Evolutionary conservation across 1,284 basidiomycete genomes (phyloP).

Genomic region (Rugosomyces carneus): DNA sequence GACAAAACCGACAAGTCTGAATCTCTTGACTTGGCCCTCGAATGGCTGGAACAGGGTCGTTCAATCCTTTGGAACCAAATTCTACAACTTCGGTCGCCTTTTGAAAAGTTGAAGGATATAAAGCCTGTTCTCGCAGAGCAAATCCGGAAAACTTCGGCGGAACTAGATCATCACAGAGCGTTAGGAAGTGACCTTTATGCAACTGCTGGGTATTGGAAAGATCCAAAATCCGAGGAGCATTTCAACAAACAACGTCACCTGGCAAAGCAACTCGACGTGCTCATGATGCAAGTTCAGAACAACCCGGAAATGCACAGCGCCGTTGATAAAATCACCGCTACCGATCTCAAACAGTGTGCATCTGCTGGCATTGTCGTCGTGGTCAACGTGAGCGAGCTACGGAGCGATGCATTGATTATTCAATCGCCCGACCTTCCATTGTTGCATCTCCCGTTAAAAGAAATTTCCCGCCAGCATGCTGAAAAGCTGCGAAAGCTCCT

Average conservation of each 20-base stretch:
- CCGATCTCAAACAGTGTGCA: slow-evolving; percentile 16
- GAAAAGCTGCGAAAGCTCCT: slow-evolving; percentile 8
- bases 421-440: slow-evolving; percentile 1
- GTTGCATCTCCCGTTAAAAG: slow-evolving; percentile 16
- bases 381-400: slow-evolving; percentile 19
- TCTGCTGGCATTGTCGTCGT: slow-evolving; percentile 25
- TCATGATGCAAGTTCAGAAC: slow-evolving; percentile 15
- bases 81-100: slow-evolving; percentile 21
- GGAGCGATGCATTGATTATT: slow-evolving; percentile 26
- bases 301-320: slow-evolving; percentile 12
- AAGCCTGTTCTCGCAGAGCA: slow-evolving; percentile 17
- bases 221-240: slow-evolving; percentile 6
- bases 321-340: slow-evolving; percentile 16
- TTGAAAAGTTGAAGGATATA: slow-evolving; percentile 21
- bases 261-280: slow-evolving; percentile 16
- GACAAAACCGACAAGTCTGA: background rate
- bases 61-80: slow-evolving; percentile 22
- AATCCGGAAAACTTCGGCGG: slow-evolving; percentile 16
- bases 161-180: slow-evolving; percentile 1
- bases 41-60: slow-evolving; percentile 20
- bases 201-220: background rate
- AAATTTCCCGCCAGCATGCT: slow-evolving; percentile 11
- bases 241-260: slow-evolving; percentile 12
- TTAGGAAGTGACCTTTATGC: background rate
- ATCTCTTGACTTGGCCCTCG: slow-evolving; percentile 16